A percentile compares a stretch with the other conserved stretches of the same genome.
phyloP scores from a whole-genome alignment of 106 monocot genomes.

The Posidonia australis region DNA sequence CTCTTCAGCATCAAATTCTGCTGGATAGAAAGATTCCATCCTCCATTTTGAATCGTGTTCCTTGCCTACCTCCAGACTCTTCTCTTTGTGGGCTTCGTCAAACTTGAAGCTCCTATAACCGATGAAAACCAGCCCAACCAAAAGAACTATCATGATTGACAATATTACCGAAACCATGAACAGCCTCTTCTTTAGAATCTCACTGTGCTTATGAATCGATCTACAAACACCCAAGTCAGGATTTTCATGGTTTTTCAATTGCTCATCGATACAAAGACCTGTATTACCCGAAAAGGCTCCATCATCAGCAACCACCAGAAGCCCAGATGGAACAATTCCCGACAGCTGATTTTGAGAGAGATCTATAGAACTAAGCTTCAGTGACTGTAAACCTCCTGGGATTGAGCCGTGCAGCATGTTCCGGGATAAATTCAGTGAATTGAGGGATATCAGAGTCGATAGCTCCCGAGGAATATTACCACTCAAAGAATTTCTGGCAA shows the following conservation, averaged over 20 bases:
- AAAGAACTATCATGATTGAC: slow-evolving; percentile 5
- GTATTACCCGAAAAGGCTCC: slow-evolving; percentile 41
- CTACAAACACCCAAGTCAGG: slow-evolving; percentile 24
- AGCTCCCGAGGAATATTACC: slow-evolving; percentile 60
- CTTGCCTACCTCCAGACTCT: slow-evolving; percentile 21
- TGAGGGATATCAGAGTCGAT: slow-evolving; percentile 39
- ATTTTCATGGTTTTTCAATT: slow-evolving; percentile 2
- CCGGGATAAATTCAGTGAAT: slow-evolving; percentile 58
- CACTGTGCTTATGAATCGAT: slow-evolving; percentile 6
- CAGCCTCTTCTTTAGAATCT: slow-evolving; percentile 10
- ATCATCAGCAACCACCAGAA: slow-evolving; percentile 45
- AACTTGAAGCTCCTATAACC: slow-evolving; percentile 43
- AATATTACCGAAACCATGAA: neutral
- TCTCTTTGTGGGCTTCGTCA: slow-evolving; percentile 20
- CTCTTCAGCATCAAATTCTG: slow-evolving; percentile 52
- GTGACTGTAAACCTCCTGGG: slow-evolving; percentile 33
- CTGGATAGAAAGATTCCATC: slow-evolving; percentile 50
- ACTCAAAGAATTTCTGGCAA: slow-evolving; percentile 41
- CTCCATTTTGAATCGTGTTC: slow-evolving; percentile 27
- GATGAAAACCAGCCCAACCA: slow-evolving; percentile 21
- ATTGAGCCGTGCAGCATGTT: slow-evolving; percentile 51
- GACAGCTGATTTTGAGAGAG: slow-evolving; percentile 23
- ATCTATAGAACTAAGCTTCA: slow-evolving; percentile 49
- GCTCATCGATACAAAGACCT: slow-evolving; percentile 35
- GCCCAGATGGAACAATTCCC: slow-evolving; percentile 44